Percentiles rank a stretch among this genome's conserved stretches.
phyloP scores from a whole-genome alignment of 257 asterid species.

The Gynochthodes officinalis region DNA sequence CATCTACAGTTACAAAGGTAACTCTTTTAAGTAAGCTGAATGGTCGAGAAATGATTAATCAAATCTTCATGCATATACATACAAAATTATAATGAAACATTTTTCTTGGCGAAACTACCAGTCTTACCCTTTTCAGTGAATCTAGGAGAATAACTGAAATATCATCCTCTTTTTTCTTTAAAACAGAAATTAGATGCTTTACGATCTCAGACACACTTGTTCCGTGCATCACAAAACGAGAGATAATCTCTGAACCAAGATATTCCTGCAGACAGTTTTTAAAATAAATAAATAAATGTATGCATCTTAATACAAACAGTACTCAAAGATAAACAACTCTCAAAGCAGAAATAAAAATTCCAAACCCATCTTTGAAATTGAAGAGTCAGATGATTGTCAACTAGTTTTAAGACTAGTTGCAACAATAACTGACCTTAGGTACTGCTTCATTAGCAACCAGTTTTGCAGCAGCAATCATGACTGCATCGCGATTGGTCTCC shows the following conservation, averaged over 20 bases:
- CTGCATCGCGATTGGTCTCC: slow-evolving; percentile 77
- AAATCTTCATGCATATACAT: not conserved
- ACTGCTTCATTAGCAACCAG: slow-evolving; percentile 72
- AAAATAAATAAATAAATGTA: not conserved
- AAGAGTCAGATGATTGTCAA: not conserved
- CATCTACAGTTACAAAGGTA: not conserved
- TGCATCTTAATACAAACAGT: not conserved
- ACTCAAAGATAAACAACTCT: not conserved
- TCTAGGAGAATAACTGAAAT: slow-evolving; percentile 56
- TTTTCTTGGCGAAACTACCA: not conserved
- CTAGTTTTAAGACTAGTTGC: slow-evolving; percentile 6
- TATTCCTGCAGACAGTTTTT: slow-evolving; percentile 52
- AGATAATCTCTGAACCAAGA: slow-evolving; percentile 78
- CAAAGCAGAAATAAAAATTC: not conserved
- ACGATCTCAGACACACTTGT: slow-evolving; percentile 68
- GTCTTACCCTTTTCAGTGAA: slow-evolving; percentile 69
- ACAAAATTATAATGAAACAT: not conserved
- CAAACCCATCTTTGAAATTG: not conserved
- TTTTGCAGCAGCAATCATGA: slow-evolving; percentile 75
- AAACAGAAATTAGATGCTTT: slow-evolving; percentile 71
- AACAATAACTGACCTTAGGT: slow-evolving; percentile 54
- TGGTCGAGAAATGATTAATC: not conserved
- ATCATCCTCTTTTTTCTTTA: slow-evolving; percentile 67
- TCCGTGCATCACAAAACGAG: slow-evolving; percentile 64
- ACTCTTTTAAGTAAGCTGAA: not conserved